phyloP scores from a whole-genome alignment of 148 eudicot genomes.

The Persicaria tinctoria region DNA sequence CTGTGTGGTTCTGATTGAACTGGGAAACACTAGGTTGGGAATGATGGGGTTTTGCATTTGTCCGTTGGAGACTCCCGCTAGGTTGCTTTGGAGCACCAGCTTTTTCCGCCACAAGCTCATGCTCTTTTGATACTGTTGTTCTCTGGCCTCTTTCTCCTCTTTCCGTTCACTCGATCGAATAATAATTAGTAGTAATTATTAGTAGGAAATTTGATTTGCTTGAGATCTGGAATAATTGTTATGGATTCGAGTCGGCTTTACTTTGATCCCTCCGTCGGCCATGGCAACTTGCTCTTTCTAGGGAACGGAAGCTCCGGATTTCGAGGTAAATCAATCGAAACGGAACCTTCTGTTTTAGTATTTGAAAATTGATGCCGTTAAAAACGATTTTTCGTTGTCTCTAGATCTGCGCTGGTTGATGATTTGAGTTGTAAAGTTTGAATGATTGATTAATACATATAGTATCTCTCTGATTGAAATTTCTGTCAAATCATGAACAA shows the following conservation, averaged over 20 bases:
- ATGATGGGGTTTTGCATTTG: conserved; percentile 78
- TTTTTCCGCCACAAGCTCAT: conserved; percentile 87
- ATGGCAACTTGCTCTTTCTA: conserved; percentile 45
- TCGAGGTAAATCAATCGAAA: conserved; percentile 38
- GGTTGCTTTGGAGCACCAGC: conserved; percentile 78
- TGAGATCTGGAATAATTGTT: neutral
- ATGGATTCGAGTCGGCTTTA: conserved; percentile 51
- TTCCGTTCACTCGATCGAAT: conserved; percentile 6
- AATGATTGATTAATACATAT: neutral
- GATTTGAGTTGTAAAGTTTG: neutral
- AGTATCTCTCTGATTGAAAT: neutral
- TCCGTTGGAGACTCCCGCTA: conserved; percentile 69
- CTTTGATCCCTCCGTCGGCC: conserved; percentile 33
- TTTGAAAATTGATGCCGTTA: neutral
- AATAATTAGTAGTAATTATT: neutral
- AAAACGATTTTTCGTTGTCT: conserved; percentile 5
- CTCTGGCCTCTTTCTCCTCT: neutral
- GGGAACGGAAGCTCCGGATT: conserved; percentile 33
- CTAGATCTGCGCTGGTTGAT: conserved; percentile 2
- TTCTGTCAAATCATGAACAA: conserved; percentile 7
- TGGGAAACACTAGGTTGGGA: neutral
- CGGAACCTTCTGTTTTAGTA: neutral
- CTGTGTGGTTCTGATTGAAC: neutral
- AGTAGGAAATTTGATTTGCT: neutral
- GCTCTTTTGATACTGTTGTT: conserved; percentile 40